Conservation (phyloP, 345 rosid species). For the Brassica cretica region DNA sequence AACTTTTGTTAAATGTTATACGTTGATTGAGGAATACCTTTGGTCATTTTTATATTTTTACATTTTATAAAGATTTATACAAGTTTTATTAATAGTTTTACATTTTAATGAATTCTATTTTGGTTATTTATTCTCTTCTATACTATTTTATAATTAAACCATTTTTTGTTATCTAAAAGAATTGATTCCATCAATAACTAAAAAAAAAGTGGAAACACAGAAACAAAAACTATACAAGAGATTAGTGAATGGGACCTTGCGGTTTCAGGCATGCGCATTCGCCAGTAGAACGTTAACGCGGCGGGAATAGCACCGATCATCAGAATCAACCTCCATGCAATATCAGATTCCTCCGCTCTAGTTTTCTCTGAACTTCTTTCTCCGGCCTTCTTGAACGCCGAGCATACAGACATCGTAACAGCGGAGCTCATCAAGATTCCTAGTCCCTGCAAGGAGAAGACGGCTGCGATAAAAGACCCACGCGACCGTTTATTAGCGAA, state of each 20-base stretch:
- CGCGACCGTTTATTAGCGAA: constrained; percentile 73
- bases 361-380: neutral
- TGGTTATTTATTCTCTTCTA: too few species aligned
- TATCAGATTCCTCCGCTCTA: constrained; percentile 45
- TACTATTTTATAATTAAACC: too few species aligned
- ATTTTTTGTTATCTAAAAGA: neutral
- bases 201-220: too few species aligned
- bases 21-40: too few species aligned
- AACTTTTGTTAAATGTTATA: too few species aligned
- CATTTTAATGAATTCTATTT: too few species aligned
- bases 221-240: neutral
- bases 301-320: constrained; percentile 81
- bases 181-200: too few species aligned
- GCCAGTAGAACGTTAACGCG: constrained; percentile 70
- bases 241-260: constrained; percentile 48
- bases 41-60: too few species aligned
- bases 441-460: constrained; percentile 76
- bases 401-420: constrained; percentile 51
- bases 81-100: too few species aligned
- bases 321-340: constrained; percentile 71
- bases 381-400: constrained; percentile 39
- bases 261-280: constrained; percentile 88
- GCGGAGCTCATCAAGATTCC: constrained; percentile 63
- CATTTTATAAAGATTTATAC: too few species aligned
- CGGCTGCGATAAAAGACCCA: constrained; percentile 67